Conservation (phyloP, 148 eudicot species). For the Nepenthes gracilis region DNA sequence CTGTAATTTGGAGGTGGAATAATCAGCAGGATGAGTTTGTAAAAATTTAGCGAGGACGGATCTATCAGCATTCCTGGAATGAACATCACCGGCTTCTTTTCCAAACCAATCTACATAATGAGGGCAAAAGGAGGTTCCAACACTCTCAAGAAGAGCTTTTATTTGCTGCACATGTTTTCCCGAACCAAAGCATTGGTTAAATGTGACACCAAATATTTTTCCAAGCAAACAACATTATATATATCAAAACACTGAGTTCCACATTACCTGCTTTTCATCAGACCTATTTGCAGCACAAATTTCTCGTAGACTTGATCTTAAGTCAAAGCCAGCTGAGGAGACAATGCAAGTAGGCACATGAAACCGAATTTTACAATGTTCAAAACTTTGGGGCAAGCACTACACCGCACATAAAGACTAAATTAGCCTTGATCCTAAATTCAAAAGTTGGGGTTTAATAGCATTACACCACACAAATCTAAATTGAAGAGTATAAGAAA, state of each 20-base stretch:
- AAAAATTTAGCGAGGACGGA: conserved; percentile 69
- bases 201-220: background rate
- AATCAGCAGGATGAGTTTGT: conserved; percentile 78
- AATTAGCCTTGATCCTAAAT: too few species aligned
- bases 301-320: conserved; percentile 69
- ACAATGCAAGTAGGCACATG: conserved; percentile 6
- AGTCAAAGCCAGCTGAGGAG: conserved; percentile 38
- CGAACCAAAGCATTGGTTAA: background rate
- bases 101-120: conserved; percentile 70
- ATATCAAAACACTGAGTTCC: background rate
- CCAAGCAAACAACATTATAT: background rate
- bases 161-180: conserved; percentile 58
- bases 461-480: too few species aligned
- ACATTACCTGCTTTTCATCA: conserved; percentile 75
- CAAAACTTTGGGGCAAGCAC: too few species aligned
- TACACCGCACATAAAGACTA: too few species aligned
- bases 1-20: conserved; percentile 67
- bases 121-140: conserved; percentile 83
- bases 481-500: too few species aligned
- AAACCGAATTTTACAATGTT: too few species aligned
- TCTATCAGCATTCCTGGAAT: conserved; percentile 54
- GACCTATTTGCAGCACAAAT: conserved; percentile 86
- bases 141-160: conserved; percentile 69
- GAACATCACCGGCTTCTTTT: conserved; percentile 31
- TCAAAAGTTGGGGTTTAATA: too few species aligned